phyloP scores from a whole-genome alignment of 2,329 filamentous ascomycete species.

The Botrytis sinoallii region DNA sequence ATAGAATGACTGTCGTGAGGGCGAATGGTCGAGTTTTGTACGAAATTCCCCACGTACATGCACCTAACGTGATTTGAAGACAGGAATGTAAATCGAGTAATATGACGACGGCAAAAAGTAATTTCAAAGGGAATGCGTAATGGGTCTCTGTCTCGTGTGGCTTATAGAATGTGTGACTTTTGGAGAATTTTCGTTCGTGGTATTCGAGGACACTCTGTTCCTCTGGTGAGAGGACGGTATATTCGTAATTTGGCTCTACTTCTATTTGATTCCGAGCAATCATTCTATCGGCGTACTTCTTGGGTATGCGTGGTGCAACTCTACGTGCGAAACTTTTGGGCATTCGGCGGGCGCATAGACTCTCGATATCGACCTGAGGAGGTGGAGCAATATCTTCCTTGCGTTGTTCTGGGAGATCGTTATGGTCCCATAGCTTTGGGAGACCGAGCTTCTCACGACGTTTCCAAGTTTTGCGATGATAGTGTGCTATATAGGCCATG shows the following conservation, averaged over 20 bases:
- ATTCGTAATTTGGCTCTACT: constrained; percentile 42
- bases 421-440: constrained; percentile 52
- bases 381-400: constrained; percentile 40
- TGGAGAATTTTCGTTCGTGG: constrained; percentile 75
- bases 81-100: constrained; percentile 75
- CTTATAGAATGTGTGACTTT: constrained; percentile 85
- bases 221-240: constrained; percentile 60
- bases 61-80: constrained; percentile 75
- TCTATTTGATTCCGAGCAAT: constrained; percentile 20
- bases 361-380: constrained; percentile 41
- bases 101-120: constrained; percentile 71
- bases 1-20: constrained; percentile 76
- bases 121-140: constrained; percentile 69
- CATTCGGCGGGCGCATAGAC: constrained; percentile 28
- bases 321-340: constrained; percentile 25
- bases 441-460: constrained; percentile 57
- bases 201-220: constrained; percentile 70
- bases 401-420: constrained; percentile 52
- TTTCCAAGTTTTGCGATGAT: constrained; percentile 47
- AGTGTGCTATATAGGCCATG: constrained; percentile 77
- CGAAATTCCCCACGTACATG: constrained; percentile 74
- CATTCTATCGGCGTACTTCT: constrained; percentile 27
- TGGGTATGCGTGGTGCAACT: constrained; percentile 28
- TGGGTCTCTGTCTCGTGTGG: constrained; percentile 83
- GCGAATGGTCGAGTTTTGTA: constrained; percentile 66